phyloP scores from a whole-genome alignment of 805 yeast genomes.

The Cyberlindnera petersonii region DNA sequence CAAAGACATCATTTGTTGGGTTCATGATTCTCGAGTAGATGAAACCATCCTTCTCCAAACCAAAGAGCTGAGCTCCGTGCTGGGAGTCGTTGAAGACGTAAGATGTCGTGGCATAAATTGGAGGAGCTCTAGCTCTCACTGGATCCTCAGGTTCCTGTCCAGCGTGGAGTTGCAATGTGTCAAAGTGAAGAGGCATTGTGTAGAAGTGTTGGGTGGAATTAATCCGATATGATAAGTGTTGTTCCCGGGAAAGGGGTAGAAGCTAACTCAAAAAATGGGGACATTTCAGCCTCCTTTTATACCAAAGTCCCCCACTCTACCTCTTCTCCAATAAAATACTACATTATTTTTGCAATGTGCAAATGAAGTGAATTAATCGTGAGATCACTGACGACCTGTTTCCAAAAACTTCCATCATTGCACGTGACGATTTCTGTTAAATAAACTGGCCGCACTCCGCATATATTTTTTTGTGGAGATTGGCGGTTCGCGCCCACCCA shows the following conservation, averaged over 20 bases:
- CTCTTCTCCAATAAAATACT: not conserved
- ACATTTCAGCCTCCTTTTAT: not conserved
- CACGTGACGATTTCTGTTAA: too few species aligned
- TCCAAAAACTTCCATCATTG: slow-evolving; percentile 1
- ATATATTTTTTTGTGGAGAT: too few species aligned
- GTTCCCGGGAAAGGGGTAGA: not conserved
- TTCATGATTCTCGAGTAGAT: slow-evolving; percentile 88
- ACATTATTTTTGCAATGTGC: not conserved
- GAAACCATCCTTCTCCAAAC: slow-evolving; percentile 77
- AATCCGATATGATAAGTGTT: too few species aligned
- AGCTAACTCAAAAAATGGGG: too few species aligned
- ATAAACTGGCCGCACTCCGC: too few species aligned
- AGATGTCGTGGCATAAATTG: slow-evolving; percentile 89
- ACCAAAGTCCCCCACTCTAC: not conserved
- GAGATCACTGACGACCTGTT: slow-evolving; percentile 1
- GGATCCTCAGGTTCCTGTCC: slow-evolving; percentile 74
- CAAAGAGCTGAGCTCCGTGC: slow-evolving; percentile 90
- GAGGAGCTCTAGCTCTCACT: slow-evolving; percentile 74
- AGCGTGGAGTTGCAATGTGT: slow-evolving; percentile 91
- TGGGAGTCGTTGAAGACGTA: slow-evolving; percentile 83
- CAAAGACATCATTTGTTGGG: slow-evolving; percentile 91
- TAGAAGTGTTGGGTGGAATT: too few species aligned
- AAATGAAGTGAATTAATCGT: too few species aligned
- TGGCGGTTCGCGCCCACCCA: too few species aligned
- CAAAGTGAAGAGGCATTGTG: slow-evolving; percentile 58